Evolutionary conservation across 2,329 filamentous ascomycete species (phyloP).

Genomic region (Curvularia verruculosa): DNA sequence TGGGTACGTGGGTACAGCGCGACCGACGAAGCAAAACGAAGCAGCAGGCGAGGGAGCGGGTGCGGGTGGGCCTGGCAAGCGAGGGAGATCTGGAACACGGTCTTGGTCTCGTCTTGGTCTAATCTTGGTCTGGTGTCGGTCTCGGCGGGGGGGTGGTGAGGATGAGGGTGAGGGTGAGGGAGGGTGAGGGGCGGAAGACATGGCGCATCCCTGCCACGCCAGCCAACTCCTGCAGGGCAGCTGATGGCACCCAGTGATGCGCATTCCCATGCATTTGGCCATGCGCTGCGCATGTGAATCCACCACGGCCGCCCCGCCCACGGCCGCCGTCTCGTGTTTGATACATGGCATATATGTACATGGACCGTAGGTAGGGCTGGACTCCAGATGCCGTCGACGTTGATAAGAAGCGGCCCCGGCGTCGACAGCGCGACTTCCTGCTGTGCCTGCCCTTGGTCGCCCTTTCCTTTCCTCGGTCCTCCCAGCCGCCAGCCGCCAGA

Average conservation of each 20-base stretch:
- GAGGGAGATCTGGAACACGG: constrained; percentile 23
- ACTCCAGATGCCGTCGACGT: too few relatives aligned
- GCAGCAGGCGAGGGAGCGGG: constrained; percentile 1
- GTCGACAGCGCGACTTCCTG: too few relatives aligned
- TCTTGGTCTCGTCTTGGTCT: not conserved
- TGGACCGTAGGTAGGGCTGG: too few relatives aligned
- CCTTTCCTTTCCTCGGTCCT: constrained; percentile 12
- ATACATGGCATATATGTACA: too few relatives aligned
- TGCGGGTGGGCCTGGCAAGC: constrained; percentile 2
- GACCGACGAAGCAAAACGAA: too few relatives aligned
- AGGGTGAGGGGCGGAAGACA: constrained; percentile 5
- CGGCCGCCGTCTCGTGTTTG: too few relatives aligned
- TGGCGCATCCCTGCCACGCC: constrained; percentile 6
- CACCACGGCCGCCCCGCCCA: too few relatives aligned
- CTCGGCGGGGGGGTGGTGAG: too few relatives aligned
- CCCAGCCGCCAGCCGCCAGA: constrained; percentile 12
- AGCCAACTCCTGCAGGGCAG: constrained; percentile 14
- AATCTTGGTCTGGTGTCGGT: too few relatives aligned
- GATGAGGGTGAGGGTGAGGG: too few relatives aligned
- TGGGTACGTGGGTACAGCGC: too few relatives aligned
- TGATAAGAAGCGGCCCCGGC: not conserved
- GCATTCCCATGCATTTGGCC: too few relatives aligned
- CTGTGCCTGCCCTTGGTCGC: constrained; percentile 1
- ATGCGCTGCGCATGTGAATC: not conserved
- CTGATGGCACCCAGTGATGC: constrained; percentile 9